These are phyloP conservation scores for Kalmusia sp. DNA, from an alignment of 2,329 filamentous ascomycete species.

Conservation along the genomic window DNA sequence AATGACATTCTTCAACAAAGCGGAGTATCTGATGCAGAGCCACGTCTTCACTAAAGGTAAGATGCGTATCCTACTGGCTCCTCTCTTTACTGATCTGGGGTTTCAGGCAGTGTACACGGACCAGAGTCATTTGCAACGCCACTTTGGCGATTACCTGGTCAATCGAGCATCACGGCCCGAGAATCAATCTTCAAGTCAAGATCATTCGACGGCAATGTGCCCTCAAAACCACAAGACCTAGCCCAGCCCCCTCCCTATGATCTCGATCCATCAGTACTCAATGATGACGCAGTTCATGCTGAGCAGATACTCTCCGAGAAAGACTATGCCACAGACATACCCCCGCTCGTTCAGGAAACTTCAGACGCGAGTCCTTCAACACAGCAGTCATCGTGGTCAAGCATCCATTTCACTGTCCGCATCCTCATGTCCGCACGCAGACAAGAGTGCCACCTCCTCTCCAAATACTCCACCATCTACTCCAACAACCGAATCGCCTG, in stretches of 20 bases:
- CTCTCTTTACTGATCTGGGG: not conserved
- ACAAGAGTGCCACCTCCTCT: not conserved
- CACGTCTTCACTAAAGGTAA: not conserved
- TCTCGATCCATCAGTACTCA: not conserved
- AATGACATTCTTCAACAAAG: too few species aligned
- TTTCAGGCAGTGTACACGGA: not conserved
- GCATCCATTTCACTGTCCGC: not conserved
- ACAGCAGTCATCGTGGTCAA: too few species aligned
- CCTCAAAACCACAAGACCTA: not conserved
- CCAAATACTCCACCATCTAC: not conserved
- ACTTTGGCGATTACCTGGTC: too few species aligned
- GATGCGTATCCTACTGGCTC: not conserved
- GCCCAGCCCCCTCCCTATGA: not conserved
- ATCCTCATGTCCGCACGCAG: not conserved
- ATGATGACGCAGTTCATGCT: not conserved
- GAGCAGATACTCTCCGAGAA: not conserved
- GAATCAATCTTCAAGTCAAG: too few species aligned
- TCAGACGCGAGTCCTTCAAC: not conserved
- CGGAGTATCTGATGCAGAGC: not conserved
- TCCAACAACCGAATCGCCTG: not conserved
- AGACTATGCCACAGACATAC: not conserved
- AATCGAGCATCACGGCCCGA: too few species aligned
- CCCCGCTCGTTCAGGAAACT: not conserved
- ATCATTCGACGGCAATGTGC: too few species aligned
- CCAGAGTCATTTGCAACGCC: not conserved